Evolutionary conservation across 306 rosid species (phyloP), one percentile per base, ranked within the genome.

Genomic region (Astragalus glycyphyllos): DNA sequence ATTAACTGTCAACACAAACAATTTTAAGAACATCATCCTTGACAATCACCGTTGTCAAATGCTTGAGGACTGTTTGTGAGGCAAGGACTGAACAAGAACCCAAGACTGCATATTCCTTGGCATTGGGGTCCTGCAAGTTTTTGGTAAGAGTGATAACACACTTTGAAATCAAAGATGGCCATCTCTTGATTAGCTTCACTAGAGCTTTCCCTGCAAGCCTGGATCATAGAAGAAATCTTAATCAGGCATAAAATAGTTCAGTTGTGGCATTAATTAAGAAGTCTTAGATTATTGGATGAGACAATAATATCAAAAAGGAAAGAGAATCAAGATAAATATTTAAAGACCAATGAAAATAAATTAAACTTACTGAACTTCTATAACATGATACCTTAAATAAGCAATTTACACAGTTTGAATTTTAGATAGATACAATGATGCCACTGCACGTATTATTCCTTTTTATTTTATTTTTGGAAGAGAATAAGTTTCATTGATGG

Each of bases 11-110:
- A 53, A 57, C 35, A 69, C 68, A 51, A 76, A 66, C 31, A 44
- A 66, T 57, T 61, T 76, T 34, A 61, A 55, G 60, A 73, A 80
- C 13, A 56, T 76, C 40, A 58, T 62, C 72, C 72, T 55, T 29
- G 71, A 73, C 23, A 62, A 62, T 51, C 85, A 94, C 99, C 96
- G 71, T 68, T 71, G 96, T 83, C 87, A 91, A 81, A 85, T 94
- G 99, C 86, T 94, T 94, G 81, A 91, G 92, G 79, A 91, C 97
- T 42, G 90, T 83, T 76, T 86, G 96, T 54, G 97, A 84, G 71
- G 90, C 84, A 81, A 94, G 97, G 77, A 94, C 90, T 65, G 99
- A 86, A 72, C 97, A 94, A 70, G 99, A 94, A 58, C 99, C 99
- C 54, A 94, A 84, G 46, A 94, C 99, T 7, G 84, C 90, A 85